phyloP scores from a whole-genome alignment of 2,329 filamentous ascomycete genomes.

The Alternaria brassicicola region DNA sequence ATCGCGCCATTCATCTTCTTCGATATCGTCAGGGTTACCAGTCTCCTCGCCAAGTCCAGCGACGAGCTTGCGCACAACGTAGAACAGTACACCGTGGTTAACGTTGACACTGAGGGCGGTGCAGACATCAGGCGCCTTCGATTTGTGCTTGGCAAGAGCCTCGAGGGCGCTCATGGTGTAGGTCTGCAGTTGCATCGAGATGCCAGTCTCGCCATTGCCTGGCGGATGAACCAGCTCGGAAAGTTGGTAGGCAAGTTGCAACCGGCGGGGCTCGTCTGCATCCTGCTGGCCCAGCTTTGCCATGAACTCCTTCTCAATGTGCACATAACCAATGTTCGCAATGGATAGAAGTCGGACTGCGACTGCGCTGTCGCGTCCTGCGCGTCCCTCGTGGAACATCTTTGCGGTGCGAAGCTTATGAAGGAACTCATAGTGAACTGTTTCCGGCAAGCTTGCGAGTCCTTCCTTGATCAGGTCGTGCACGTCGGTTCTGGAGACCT shows the following conservation, averaged over 20 bases:
- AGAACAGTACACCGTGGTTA: conserved; percentile 93
- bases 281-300: conserved; percentile 88
- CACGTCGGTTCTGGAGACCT: conserved; percentile 51
- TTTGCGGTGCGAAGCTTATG: conserved; percentile 84
- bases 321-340: conserved; percentile 88
- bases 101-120: conserved; percentile 94
- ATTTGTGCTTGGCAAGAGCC: conserved; percentile 79
- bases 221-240: conserved; percentile 89
- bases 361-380: conserved; percentile 75
- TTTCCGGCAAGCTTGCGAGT: conserved; percentile 68
- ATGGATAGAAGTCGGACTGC: conserved; percentile 84
- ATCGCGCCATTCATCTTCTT: conserved; percentile 89
- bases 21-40: conserved; percentile 60
- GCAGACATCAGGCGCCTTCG: conserved; percentile 80
- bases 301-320: conserved; percentile 80
- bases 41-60: conserved; percentile 70
- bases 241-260: conserved; percentile 90
- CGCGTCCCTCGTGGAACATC: conserved; percentile 70
- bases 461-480: conserved; percentile 52
- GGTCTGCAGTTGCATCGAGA: conserved; percentile 80
- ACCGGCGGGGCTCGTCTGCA: conserved; percentile 83
- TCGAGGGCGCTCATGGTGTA: conserved; percentile 82
- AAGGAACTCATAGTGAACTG: conserved; percentile 81
- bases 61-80: conserved; percentile 88
- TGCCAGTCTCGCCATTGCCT: conserved; percentile 67